A percentile compares a stretch with the other conserved stretches of the same genome.
Evolutionary conservation across 768 basidiomycete genomes (phyloP).

Genomic region (Tricholoma hemisulphureum): DNA sequence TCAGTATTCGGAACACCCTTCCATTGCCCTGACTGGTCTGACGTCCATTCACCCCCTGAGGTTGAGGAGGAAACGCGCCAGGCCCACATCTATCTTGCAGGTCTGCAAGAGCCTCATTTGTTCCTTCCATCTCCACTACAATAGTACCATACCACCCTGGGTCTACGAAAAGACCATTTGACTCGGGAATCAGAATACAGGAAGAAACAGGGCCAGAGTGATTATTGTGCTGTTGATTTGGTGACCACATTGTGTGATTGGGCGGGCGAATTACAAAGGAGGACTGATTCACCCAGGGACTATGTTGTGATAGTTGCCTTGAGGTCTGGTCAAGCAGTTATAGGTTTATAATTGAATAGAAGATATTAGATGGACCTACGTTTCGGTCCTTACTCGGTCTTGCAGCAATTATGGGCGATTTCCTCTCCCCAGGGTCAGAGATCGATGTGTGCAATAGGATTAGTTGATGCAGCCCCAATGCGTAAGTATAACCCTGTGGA

Average conservation of each 20-base stretch:
- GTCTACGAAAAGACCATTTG: conserved; percentile 57
- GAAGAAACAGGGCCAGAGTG: conserved; percentile 23
- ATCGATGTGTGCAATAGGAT: conserved; percentile 71
- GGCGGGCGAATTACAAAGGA: conserved; percentile 66
- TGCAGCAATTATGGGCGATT: conserved; percentile 69
- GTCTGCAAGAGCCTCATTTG: conserved; percentile 80
- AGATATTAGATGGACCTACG: conserved; percentile 49
- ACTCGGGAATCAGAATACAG: conserved; percentile 54
- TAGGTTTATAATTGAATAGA: conserved; percentile 7
- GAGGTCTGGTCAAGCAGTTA: conserved; percentile 50
- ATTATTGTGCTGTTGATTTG: conserved; percentile 22
- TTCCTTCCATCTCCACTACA: conserved; percentile 83
- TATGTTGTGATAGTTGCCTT: conserved; percentile 75
- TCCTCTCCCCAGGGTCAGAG: conserved; percentile 77
- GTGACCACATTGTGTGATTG: conserved; percentile 31
- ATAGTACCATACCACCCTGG: conserved; percentile 82
- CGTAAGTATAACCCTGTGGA: conserved; percentile 84
- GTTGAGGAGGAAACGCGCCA: conserved; percentile 62
- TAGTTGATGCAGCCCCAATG: conserved; percentile 49
- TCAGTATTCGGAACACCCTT: conserved; percentile 66
- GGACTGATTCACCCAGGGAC: conserved; percentile 83
- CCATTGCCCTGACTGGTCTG: conserved; percentile 39
- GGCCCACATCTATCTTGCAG: conserved; percentile 71
- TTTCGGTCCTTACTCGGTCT: conserved; percentile 75
- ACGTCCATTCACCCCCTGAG: conserved; percentile 36